These are phyloP conservation scores for Phytophthora idaei DNA, from an alignment of 352 stramenopile genomes.

Conservation along the genomic window DNA sequence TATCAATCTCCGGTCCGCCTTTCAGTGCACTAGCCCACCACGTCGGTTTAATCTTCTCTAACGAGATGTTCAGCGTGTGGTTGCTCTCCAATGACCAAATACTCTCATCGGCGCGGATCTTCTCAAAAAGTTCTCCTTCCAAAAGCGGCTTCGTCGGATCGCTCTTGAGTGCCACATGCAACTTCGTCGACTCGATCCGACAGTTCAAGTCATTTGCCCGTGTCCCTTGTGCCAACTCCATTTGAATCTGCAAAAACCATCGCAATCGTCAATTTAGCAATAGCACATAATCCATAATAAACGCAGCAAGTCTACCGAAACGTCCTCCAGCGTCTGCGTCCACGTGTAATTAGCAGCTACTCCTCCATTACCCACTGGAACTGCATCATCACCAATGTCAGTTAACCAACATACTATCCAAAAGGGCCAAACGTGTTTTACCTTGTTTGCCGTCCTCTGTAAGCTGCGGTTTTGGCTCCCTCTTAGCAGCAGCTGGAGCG, in stretches of 20 bases:
- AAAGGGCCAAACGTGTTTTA: slow-evolving; percentile 12
- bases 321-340: slow-evolving; percentile 97
- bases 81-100: slow-evolving; percentile 95
- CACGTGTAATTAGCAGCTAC: slow-evolving; percentile 92
- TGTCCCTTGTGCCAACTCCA: slow-evolving; percentile 91
- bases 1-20: slow-evolving; percentile 96
- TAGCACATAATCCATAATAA: not conserved
- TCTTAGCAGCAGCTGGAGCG: slow-evolving; percentile 2
- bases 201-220: slow-evolving; percentile 92
- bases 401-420: slow-evolving; percentile 3
- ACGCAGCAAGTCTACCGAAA: slow-evolving; percentile 69
- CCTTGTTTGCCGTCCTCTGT: slow-evolving; percentile 76
- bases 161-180: slow-evolving; percentile 87
- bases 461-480: slow-evolving; percentile 24
- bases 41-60: slow-evolving; percentile 97
- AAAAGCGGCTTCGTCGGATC: slow-evolving; percentile 39
- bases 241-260: slow-evolving; percentile 55
- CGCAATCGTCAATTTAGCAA: slow-evolving; percentile 3
- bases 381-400: slow-evolving; percentile 39
- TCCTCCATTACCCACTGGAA: slow-evolving; percentile 91
- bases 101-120: slow-evolving; percentile 96
- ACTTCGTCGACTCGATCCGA: slow-evolving; percentile 81
- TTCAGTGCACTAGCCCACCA: slow-evolving; percentile 97
- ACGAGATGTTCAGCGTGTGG: slow-evolving; percentile 79
- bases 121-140: slow-evolving; percentile 91